Base-by-base conservation (phyloP, 2,329 filamentous ascomycete genomes). In the Hypoxylon sp. region DNA sequence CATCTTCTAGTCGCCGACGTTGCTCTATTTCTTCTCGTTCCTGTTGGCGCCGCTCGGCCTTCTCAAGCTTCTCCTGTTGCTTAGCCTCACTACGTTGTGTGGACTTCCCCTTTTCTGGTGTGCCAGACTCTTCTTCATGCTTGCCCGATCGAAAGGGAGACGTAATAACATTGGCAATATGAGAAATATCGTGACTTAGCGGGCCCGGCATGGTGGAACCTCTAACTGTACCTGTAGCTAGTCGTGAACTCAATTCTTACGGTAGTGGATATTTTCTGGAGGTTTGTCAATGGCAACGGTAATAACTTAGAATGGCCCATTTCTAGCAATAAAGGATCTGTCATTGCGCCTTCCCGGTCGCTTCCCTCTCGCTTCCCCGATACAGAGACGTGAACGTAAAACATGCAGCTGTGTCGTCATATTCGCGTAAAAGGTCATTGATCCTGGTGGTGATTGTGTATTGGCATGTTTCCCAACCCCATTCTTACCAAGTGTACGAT, bases 1-100 rank as follows among this genome's bases (percentile, higher is more conserved):
- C 75, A 48, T 80, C 77, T 46, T 79, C 75, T 5, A 73, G 68
- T 35, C 68, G 73, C 32, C 74, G 75, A 17, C 76, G 72, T 29
- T 66, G n/a, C 46, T 69, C 60, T 58, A 60, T 15, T 27, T 75
- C 66, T 2, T 69, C 69, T 46, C 77, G 69, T 48, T 78, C 74
- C 13, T 76, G 65, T 39, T 77, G 72, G 19, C 73, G 74, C 8
- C 76, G 73, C 13, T 77, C 74, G 11, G 74, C 71, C 56, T 80
- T 78, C 42, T 75, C 73, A 2, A 71, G 72, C 60, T 76, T 74
- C 37, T 74, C 73, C 29, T 75, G 70, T 2, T 53, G 53, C 50
- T 62, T 73, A 1, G 73, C 73, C 64, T 76, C 75, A n/a, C 71
- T 72, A 21, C 75, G 53, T 4, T 73, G 70, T 39, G 73, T 71